Base-by-base conservation (phyloP, 768 basidiomycete species). In the Gloeophyllum trabeum region DNA sequence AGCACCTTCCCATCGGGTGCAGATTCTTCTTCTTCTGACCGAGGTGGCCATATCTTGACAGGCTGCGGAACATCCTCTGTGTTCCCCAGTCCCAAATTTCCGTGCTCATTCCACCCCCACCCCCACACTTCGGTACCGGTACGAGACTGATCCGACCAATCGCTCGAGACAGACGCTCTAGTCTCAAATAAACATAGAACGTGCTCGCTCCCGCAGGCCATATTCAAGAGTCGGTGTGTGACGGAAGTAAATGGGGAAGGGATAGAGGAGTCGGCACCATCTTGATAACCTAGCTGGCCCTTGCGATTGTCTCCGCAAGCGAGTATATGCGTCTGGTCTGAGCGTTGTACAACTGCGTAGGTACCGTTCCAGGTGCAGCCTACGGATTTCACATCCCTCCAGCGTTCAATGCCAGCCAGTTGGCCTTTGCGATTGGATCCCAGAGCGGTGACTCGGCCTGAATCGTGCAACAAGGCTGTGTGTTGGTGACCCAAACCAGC, bases 61-160 rank as follows among this genome's bases (percentile, higher is more conserved):
- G 82, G 80, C 13, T 54, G 21, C 5, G 51, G 46, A 6, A 73
- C 59, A 50, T 91, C 80, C 3, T 66, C 61, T 3, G 73, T 75
- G 25, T 69, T 64, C 0, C 79, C 81, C 19, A 76, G 53, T 0
- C 87, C 91, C 21, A 97, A 66, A 58, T 96, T 98, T 5, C 94
- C 94, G 55, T 97, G 94, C 58, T 98, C 94, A 58, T 97, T 98
- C 93, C 94, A 98, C 0, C 94, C 94, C 88, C 93, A 96, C 0
- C 77, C 86, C 75, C 78, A 86, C 0, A 92, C 71, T 48, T 74
- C 70, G 1, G 51, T 46, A 5, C 41, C 47, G 4, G 14, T 45
- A 7, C 36, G 36, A 10, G 28, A 16, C 10, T 10, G 28, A 32
- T 10, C 28, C 16, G 28, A 32, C 16, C 16, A 10, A 13, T 19